phyloP scores from a whole-genome alignment of 768 basidiomycete genomes.

The Mycena albidolilacea region DNA sequence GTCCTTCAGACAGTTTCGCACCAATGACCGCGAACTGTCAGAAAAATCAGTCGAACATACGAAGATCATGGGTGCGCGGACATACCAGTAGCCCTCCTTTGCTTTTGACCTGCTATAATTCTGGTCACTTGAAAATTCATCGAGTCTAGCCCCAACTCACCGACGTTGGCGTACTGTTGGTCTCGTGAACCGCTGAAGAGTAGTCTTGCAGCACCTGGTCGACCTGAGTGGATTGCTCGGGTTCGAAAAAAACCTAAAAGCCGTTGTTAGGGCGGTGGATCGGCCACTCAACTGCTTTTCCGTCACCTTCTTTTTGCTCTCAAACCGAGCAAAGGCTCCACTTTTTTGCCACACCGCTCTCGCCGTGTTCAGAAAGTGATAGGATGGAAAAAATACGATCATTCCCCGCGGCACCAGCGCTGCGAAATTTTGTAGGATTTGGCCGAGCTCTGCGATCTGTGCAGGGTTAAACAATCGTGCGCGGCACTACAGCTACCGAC shows the following conservation, averaged over 20 bases:
- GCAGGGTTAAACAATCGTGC: not conserved
- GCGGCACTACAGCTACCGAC: conserved; percentile 42
- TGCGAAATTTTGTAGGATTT: conserved; percentile 84
- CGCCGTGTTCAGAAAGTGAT: conserved; percentile 81
- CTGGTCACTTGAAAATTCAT: not conserved
- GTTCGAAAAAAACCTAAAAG: conserved; percentile 89
- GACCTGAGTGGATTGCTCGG: conserved; percentile 78
- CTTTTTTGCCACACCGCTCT: conserved; percentile 76
- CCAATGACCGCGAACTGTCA: conserved; percentile 88
- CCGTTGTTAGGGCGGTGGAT: conserved; percentile 16
- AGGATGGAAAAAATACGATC: conserved; percentile 96
- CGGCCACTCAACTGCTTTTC: not conserved
- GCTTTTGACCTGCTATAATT: conserved; percentile 48
- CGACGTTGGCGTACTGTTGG: conserved; percentile 26
- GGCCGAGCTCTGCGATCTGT: conserved; percentile 87
- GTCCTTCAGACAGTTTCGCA: conserved; percentile 96
- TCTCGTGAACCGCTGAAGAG: conserved; percentile 59
- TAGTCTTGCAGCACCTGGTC: conserved; percentile 85
- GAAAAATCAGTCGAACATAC: no score
- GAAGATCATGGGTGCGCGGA: no score
- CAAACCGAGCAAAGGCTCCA: conserved; percentile 74
- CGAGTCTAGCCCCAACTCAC: not conserved
- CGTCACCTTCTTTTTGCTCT: conserved; percentile 74
- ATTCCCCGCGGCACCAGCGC: conserved; percentile 88
- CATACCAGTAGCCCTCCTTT: conserved; percentile 77